Percentiles rank a stretch among this genome's conserved stretches.
Evolutionary conservation across 2,329 filamentous ascomycete species (phyloP).

Genomic region (Verticillium longisporum): DNA sequence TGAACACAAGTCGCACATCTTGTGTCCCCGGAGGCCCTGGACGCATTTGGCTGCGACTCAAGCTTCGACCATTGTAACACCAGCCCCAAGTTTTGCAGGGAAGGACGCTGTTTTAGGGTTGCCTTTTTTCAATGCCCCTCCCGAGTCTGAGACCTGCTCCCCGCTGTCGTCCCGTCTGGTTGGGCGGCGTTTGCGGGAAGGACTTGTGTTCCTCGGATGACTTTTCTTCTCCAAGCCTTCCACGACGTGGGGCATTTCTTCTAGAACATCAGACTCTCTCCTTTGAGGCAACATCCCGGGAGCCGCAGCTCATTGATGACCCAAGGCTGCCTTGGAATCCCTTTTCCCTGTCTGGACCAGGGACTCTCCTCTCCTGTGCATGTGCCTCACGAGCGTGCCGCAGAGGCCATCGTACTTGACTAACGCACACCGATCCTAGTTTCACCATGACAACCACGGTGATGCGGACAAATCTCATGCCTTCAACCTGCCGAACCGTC

Average conservation of each 20-base stretch:
- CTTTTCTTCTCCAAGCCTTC: slow-evolving; percentile 8
- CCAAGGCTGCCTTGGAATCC: neutral
- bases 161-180: slow-evolving; percentile 6
- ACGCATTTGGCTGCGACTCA: neutral
- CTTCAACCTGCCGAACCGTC: neutral
- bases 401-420: neutral
- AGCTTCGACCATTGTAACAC: neutral
- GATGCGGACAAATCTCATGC: neutral
- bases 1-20: neutral
- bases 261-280: neutral
- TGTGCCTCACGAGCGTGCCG: neutral
- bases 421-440: neutral
- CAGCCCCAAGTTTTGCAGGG: neutral
- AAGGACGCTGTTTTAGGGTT: slow-evolving; percentile 10
- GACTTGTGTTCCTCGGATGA: slow-evolving; percentile 5
- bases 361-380: neutral
- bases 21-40: neutral
- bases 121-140: slow-evolving; percentile 1
- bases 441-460: slow-evolving; percentile 2
- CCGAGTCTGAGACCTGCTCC: neutral
- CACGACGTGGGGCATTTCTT: neutral
- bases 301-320: neutral
- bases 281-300: neutral
- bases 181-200: neutral
- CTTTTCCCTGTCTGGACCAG: neutral